Evolutionary conservation across 1,284 basidiomycete genomes (phyloP).

Genomic region (Blastosporella zonata): DNA sequence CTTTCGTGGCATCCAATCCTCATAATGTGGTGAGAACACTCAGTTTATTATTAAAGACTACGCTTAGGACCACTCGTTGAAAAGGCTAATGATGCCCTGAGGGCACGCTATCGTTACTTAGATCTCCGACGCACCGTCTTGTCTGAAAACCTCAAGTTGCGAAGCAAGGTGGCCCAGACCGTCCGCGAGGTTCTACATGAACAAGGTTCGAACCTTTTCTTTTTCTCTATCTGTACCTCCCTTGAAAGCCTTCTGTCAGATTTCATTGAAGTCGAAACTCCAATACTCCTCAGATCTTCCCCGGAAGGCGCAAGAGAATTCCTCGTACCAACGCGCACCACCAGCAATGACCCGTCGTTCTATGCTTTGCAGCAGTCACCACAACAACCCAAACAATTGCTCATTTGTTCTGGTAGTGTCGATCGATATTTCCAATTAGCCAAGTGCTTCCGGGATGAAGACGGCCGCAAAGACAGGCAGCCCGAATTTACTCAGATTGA

Average conservation of each 20-base stretch:
- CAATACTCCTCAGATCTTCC: constrained; percentile 87
- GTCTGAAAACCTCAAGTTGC: constrained; percentile 74
- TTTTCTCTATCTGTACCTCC: constrained; percentile 5
- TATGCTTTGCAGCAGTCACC: constrained; percentile 94
- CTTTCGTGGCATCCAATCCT: constrained; percentile 79
- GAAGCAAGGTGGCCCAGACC: constrained; percentile 78
- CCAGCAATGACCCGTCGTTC: constrained; percentile 50
- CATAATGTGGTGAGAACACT: constrained; percentile 58
- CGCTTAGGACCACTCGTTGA: constrained; percentile 8
- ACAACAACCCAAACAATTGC: constrained; percentile 93
- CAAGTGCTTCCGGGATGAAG: constrained; percentile 93
- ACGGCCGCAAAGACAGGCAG: constrained; percentile 90
- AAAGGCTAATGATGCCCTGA: constrained; percentile 82
- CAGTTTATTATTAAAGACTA: background rate
- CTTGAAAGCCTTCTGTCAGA: constrained; percentile 39
- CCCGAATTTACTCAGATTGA: constrained; percentile 98
- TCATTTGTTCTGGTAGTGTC: constrained; percentile 88
- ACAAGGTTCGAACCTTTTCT: constrained; percentile 46
- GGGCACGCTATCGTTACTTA: constrained; percentile 83
- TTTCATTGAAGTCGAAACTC: constrained; percentile 93
- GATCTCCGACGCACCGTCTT: constrained; percentile 80
- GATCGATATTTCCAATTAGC: constrained; percentile 93
- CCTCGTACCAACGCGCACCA: constrained; percentile 80
- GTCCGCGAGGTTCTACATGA: constrained; percentile 74
- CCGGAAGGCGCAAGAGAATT: constrained; percentile 96